Percentiles rank a stretch among this genome's conserved stretches.
Conservation (phyloP, 441 rosid genomes). For the Jatropha multifida region DNA sequence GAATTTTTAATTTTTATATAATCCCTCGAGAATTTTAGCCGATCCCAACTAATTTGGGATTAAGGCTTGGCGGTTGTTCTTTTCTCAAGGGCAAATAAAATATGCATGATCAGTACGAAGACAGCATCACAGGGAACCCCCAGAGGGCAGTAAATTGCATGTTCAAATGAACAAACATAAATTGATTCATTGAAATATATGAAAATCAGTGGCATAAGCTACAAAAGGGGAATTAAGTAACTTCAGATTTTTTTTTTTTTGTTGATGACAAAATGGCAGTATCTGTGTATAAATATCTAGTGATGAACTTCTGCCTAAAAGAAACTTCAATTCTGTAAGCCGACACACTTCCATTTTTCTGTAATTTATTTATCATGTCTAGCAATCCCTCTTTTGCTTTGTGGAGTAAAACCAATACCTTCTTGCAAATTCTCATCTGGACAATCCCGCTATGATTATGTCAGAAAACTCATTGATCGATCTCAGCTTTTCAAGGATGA, state of each 20-base stretch:
- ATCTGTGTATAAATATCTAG: background rate
- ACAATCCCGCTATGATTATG: slow-evolving; percentile 18
- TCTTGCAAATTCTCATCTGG: slow-evolving; percentile 9
- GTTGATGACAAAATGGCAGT: too few relatives aligned
- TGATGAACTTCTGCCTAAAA: background rate
- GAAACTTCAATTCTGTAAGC: background rate
- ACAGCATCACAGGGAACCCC: background rate
- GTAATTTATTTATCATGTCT: too few relatives aligned
- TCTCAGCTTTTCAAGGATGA: slow-evolving; percentile 73
- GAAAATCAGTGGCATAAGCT: background rate
- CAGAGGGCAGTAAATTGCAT: background rate
- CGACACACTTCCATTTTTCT: too few relatives aligned
- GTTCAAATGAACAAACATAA: background rate
- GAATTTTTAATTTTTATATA: too few relatives aligned
- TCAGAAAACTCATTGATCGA: slow-evolving; percentile 44
- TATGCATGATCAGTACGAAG: too few relatives aligned
- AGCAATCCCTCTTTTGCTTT: too few relatives aligned
- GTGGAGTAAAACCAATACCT: too few relatives aligned
- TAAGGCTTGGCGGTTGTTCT: too few relatives aligned
- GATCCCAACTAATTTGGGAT: too few relatives aligned
- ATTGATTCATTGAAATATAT: background rate
- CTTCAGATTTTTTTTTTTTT: background rate
- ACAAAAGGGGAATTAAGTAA: background rate
- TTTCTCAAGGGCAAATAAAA: too few relatives aligned
- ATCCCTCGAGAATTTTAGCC: too few relatives aligned